Evolutionary conservation across 768 basidiomycete species (phyloP), one percentile per base, ranked within the genome.

Genomic region (Amanita polypyramis): DNA sequence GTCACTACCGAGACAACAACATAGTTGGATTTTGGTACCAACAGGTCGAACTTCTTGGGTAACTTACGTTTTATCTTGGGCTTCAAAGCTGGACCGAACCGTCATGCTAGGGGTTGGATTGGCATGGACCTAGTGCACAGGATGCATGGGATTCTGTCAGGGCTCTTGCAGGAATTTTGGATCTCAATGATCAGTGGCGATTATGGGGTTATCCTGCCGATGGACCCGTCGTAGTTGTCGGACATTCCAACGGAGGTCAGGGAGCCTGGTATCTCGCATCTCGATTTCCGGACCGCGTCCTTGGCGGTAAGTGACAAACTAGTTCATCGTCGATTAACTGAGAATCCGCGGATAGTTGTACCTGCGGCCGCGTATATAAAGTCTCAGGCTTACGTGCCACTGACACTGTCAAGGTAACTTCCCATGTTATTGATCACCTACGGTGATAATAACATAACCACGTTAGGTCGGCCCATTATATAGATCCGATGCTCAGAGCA

Each of bases 191-290:
- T 19, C 37, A 60, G 3, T 76, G 75, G 76, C 55, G 61, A 47
- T 33, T 57, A 12, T 76, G 75, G 69, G 54, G 50, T 14, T 69
- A 76, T 36, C 51, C 57, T 25, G 11, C 55, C 0, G 53, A 67
- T 23, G 69, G 72, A 2, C 69, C 67, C 23, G 75, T 79, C 6
- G 65, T 84, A n/a, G 57, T 92, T n/a, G 67, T 92, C 29, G 92
- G 93, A 0, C 92, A 96, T 60, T 94, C 91, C 2, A 96, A 96
- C 60, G 92, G 92, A 23, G 92, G 91, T 10, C 93, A 94, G 62
- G 92, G 92, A 0, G 71, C 82, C 2, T 92, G 89, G 86, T 82
- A 90, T 60, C 58, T 85, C 14, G 79, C 85, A 11, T 74, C 80
- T 21, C 70, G 85, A 52, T 85, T 76, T 62, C 91, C 93, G 1